Base-by-base conservation (phyloP, 441 rosid genomes). In the Pelargonium fulgidum region DNA sequence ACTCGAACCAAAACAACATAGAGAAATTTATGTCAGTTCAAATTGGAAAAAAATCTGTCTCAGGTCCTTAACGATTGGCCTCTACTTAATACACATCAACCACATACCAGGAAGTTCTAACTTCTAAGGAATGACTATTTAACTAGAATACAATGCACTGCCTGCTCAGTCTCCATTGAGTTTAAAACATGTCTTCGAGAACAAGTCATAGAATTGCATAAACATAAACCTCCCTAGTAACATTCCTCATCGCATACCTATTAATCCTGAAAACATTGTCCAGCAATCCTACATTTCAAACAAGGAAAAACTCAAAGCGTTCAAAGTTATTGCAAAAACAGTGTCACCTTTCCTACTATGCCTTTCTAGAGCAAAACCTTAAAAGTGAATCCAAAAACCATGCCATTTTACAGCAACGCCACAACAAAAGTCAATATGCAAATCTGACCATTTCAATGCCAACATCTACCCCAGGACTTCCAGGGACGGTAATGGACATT, bases 1-100 rank as follows among this genome's bases (percentile, higher is more conserved):
- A 68, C 33, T 24, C 22, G 8, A 52, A 26, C 58, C 17, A 68
- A 72, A 68, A 63, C 64, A 52, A 65, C 63, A 61, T 29, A 6
- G 36, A 29, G 5, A 29, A 29, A 29, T 29, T 29, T 29, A 29
- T 29, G 36, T 29, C 36, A 29, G 36, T 29, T 29, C 36, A 29
- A 29, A 29, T 2, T 29, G 36, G 36, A 29, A 29, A 4, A 29
- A 52, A 52, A 52, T 29, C 4, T 52, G 59, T 52, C 59, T 52
- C 8, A 14, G 59, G 59, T 52, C 36, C 36, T 29, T 29, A 29
- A 29, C 36, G 2, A 29, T 16, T 17, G 20, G 6, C 59, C 59
- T 52, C 59, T 52, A 52, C 59, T n/a, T 52, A 19, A 52, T 16
- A 14, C 59, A 52, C 59, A 52, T 19, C n/a, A 52, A n/a, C 20